Base-by-base conservation (phyloP, 768 basidiomycete genomes). In the Russula compacta region DNA sequence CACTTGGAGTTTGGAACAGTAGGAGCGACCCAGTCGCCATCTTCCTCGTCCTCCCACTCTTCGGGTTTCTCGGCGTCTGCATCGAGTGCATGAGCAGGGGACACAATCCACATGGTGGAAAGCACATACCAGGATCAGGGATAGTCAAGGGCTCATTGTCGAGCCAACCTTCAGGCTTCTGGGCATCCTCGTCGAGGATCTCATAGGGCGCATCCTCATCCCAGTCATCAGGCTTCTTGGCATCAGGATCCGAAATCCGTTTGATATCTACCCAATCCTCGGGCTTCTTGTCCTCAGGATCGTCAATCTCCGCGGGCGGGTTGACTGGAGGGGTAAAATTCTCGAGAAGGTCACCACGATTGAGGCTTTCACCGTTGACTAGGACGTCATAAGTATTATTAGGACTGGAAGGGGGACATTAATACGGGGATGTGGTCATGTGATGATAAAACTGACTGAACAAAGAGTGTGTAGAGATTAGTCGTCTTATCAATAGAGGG, bases 1-100 rank as follows among this genome's bases (percentile, higher is more conserved):
- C 97, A 98, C 71, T 84, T 88, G 64, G 95, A 91, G 82, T 99
- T 99, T 61, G 81, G 75, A 59, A 98, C 79, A 59, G 84, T 84
- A 35, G 97, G 95, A 7, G 95, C 81, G 66, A 98, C 83, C 94
- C 94, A 99, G 71, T 98, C 95, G 73, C 97, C 97, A 67, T 99
- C 95, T 72, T 98, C 97, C 71, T 98, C 97, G 68, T 98, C 95
- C 69, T 97, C 94, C 97, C 97, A 99, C 74, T 99, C 97, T 72
- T 99, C 97, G 6, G 97, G 97, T 79, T 97, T 98, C 74, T 86
- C 83, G 43, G 90, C 83, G 66, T 92, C 90, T 84, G 59, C 2
- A 66, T 36, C 10, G 15, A 6, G 35, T 17, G 15, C 60, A 47
- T 39, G 32, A 52, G 38, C 21, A 44, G 9, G 15, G 32, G 42